A percentile compares a stretch with the other conserved stretches of the same genome.
Evolutionary conservation across 1,284 basidiomycete genomes (phyloP).

Genomic region (Xanthoconium separans): DNA sequence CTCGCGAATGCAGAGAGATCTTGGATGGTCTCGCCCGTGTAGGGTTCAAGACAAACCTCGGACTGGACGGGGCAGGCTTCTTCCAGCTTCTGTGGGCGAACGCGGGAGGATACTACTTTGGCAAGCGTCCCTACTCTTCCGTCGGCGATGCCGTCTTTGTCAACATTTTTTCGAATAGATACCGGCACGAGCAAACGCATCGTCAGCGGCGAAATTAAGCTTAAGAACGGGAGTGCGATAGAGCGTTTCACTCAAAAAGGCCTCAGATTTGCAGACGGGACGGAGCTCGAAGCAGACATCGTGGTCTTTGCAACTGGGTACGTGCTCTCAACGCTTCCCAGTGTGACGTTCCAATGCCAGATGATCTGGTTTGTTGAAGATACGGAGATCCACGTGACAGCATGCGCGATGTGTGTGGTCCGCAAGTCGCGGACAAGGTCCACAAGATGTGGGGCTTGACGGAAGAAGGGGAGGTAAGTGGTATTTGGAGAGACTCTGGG

Average conservation of each 20-base stretch:
- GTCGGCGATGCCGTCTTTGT: neutral
- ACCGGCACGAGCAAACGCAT: slow-evolving; percentile 40
- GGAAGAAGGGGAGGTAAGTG: slow-evolving; percentile 44
- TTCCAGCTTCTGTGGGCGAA: slow-evolving; percentile 34
- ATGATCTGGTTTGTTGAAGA: slow-evolving; percentile 10
- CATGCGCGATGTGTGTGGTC: slow-evolving; percentile 38
- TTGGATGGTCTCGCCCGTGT: slow-evolving; percentile 42
- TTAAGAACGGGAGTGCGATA: slow-evolving; percentile 42
- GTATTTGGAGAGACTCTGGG: slow-evolving; percentile 37
- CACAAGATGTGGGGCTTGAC: slow-evolving; percentile 44
- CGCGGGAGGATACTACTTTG: slow-evolving; percentile 46
- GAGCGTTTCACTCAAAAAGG: slow-evolving; percentile 35
- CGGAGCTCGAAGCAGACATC: slow-evolving; percentile 44
- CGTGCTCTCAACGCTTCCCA: neutral
- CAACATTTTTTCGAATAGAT: slow-evolving; percentile 19
- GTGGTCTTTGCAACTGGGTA: slow-evolving; percentile 49
- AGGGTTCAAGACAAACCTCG: slow-evolving; percentile 37
- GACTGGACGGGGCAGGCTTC: slow-evolving; percentile 38
- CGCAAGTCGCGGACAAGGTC: slow-evolving; percentile 38
- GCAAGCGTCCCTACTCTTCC: slow-evolving; percentile 3
- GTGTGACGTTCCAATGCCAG: neutral
- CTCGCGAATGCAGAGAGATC: slow-evolving; percentile 26
- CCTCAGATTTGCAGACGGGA: slow-evolving; percentile 44
- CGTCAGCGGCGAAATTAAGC: slow-evolving; percentile 44
- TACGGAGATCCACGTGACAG: slow-evolving; percentile 31